phyloP scores from a whole-genome alignment of 2,329 filamentous ascomycete species.

The Aspergillus alliaceus region DNA sequence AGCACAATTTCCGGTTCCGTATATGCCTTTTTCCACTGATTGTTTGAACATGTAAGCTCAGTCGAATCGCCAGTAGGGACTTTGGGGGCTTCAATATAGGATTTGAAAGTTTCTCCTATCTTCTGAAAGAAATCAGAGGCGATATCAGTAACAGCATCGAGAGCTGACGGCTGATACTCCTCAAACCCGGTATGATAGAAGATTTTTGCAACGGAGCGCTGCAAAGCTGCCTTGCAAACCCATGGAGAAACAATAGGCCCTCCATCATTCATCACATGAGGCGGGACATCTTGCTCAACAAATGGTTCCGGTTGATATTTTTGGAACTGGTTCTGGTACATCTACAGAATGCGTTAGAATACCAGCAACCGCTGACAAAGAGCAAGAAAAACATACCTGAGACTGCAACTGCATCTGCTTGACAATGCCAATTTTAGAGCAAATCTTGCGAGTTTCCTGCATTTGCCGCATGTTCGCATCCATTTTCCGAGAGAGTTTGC shows the following conservation, averaged over 20 bases:
- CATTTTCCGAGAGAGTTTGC: constrained; percentile 74
- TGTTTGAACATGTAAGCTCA: constrained; percentile 34
- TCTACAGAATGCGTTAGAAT: constrained; percentile 50
- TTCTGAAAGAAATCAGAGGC: constrained; percentile 88
- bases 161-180: constrained; percentile 90
- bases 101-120: constrained; percentile 73
- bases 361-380: neutral
- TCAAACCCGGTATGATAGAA: constrained; percentile 97
- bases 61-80: constrained; percentile 54
- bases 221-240: constrained; percentile 78
- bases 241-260: constrained; percentile 83
- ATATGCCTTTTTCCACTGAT: constrained; percentile 65
- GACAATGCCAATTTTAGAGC: constrained; percentile 93
- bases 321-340: constrained; percentile 97
- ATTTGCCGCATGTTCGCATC: constrained; percentile 91
- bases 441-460: constrained; percentile 94
- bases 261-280: constrained; percentile 86
- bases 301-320: constrained; percentile 93
- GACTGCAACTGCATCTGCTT: constrained; percentile 99
- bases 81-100: constrained; percentile 82
- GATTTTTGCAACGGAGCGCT: constrained; percentile 88
- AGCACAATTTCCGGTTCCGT: constrained; percentile 82
- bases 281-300: constrained; percentile 77
- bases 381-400: constrained; percentile 61
- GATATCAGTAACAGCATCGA: constrained; percentile 87